These are phyloP conservation scores for Evernia prunastri DNA, from an alignment of 495 filamentous ascomycete genomes.

Conservation along the genomic window DNA sequence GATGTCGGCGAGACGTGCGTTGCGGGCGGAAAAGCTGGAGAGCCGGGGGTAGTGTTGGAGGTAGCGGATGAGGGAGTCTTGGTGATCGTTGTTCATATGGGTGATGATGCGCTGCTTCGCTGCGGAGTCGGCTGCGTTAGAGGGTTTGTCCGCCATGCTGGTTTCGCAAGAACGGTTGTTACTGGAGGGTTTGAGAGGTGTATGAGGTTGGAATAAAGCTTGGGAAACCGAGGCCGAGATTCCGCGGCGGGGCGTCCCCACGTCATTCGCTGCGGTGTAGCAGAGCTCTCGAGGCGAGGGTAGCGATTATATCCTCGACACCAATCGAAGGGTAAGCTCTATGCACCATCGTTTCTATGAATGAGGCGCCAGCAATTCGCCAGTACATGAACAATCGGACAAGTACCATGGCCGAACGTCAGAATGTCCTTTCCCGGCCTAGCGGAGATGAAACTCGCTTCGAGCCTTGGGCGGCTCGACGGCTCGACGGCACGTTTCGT, in stretches of 20 bases:
- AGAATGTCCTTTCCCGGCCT: neutral
- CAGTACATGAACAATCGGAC: neutral
- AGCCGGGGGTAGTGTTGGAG: conserved; percentile 53
- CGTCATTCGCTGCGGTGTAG: neutral
- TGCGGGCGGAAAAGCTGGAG: conserved; percentile 39
- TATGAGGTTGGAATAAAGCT: neutral
- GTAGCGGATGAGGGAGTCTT: conserved; percentile 58
- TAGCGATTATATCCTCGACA: neutral
- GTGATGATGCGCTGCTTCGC: conserved; percentile 57
- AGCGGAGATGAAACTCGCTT: neutral
- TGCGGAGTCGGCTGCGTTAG: conserved; percentile 25
- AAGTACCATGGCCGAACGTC: neutral
- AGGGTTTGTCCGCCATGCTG: neutral
- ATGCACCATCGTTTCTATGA: neutral
- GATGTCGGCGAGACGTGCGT: conserved; percentile 55
- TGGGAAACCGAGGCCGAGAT: neutral
- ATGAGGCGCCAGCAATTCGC: neutral
- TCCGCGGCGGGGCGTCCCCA: neutral
- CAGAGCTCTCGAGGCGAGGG: neutral
- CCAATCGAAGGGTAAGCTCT: neutral
- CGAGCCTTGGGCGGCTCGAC: no score
- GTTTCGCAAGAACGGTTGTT: neutral
- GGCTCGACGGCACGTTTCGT: neutral
- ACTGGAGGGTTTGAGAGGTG: neutral
- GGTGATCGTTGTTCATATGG: conserved; percentile 79